These are phyloP conservation scores for Aspergillus caelatus DNA, from an alignment of 2,329 filamentous ascomycete species.

Conservation along the genomic window DNA sequence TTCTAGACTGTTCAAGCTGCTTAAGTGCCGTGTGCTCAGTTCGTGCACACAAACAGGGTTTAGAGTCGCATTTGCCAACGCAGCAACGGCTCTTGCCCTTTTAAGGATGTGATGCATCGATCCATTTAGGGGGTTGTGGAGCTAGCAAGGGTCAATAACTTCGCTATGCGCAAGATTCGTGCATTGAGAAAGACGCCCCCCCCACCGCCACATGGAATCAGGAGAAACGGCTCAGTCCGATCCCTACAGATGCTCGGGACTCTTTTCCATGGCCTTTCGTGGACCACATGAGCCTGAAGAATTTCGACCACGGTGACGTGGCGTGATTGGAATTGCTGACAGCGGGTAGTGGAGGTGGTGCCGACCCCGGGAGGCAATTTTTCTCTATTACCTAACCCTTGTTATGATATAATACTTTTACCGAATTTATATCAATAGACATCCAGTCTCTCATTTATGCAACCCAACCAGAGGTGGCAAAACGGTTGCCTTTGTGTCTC, in stretches of 20 bases:
- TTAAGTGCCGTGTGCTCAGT: neutral
- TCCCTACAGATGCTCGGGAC: neutral
- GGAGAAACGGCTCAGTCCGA: neutral
- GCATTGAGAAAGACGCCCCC: neutral
- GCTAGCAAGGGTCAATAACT: neutral
- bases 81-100: neutral
- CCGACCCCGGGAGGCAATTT: neutral
- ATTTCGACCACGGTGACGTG: neutral
- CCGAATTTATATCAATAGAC: neutral
- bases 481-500: neutral
- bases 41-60: neutral
- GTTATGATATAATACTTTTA: neutral
- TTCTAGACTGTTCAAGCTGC: neutral
- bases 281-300: neutral
- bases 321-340: conserved; percentile 1
- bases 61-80: neutral
- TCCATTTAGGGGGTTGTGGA: neutral
- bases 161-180: neutral
- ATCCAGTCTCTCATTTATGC: neutral
- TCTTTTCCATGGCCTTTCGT: neutral
- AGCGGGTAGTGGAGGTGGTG: conserved; percentile 3
- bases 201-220: conserved; percentile 9
- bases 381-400: no score
- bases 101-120: neutral
- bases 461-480: neutral